A percentile compares a stretch with the other conserved stretches of the same genome.
phyloP scores from a whole-genome alignment of 192 early-diverging fungal species.

The Spinellus fusiger region DNA sequence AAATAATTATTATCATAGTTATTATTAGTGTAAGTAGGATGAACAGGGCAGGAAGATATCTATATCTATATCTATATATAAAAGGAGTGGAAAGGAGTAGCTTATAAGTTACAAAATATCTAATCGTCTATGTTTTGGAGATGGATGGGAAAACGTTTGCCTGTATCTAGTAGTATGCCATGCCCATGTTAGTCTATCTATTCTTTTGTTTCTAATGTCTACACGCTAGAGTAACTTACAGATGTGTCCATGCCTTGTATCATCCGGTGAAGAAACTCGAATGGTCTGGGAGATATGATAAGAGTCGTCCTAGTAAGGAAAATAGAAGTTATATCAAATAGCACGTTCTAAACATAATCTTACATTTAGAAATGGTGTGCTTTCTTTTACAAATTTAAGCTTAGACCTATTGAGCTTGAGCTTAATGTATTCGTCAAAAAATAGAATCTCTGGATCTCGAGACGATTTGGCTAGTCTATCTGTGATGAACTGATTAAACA shows the following conservation, averaged over 20 bases:
- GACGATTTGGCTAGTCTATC: slow-evolving; percentile 59
- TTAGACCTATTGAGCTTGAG: slow-evolving; percentile 74
- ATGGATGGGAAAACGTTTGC: slow-evolving; percentile 3
- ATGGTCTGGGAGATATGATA: slow-evolving; percentile 23
- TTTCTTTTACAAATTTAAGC: slow-evolving; percentile 66
- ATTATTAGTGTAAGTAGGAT: background rate
- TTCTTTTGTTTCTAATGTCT: background rate
- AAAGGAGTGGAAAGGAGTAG: background rate
- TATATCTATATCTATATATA: background rate
- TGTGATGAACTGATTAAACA: slow-evolving; percentile 73
- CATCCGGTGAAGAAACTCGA: slow-evolving; percentile 16
- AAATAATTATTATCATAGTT: background rate
- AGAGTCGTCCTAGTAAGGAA: slow-evolving; percentile 18
- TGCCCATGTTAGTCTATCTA: background rate
- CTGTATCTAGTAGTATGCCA: background rate
- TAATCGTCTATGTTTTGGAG: background rate
- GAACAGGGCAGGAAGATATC: background rate
- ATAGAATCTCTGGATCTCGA: slow-evolving; percentile 63
- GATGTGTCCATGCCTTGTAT: background rate
- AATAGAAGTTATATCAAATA: background rate
- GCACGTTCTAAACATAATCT: background rate
- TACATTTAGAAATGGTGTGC: slow-evolving; percentile 49
- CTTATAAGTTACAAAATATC: too few relatives aligned
- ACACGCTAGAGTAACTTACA: background rate
- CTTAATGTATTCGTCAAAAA: slow-evolving; percentile 81